Evolutionary conservation across 495 filamentous ascomycete species (phyloP).

Genomic region (Aspergillus avenaceus): DNA sequence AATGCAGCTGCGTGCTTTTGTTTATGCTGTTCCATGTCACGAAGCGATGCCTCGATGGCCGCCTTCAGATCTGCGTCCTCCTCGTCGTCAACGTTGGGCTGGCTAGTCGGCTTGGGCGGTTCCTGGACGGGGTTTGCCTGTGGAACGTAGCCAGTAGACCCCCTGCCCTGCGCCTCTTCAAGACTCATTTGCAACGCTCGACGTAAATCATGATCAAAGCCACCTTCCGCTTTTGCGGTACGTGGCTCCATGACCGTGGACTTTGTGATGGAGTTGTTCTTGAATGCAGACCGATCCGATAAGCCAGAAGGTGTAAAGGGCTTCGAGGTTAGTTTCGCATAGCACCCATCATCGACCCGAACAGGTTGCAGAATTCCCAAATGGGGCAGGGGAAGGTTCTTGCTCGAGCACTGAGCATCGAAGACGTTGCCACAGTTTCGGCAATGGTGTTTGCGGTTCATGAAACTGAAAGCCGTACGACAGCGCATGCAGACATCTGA

Average conservation of each 20-base stretch:
- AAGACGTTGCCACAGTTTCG: constrained; percentile 97
- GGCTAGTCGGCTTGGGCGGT: constrained; percentile 13
- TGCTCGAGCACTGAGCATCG: constrained; percentile 87
- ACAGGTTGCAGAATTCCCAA: constrained; percentile 89
- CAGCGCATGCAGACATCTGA: constrained; percentile 99
- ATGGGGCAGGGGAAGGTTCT: constrained; percentile 82
- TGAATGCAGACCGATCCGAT: constrained; percentile 43
- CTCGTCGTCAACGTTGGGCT: constrained; percentile 28
- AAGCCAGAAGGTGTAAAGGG: constrained; percentile 36
- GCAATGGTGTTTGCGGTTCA: constrained; percentile 96
- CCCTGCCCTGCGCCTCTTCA: constrained; percentile 82
- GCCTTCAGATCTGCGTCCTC: constrained; percentile 94
- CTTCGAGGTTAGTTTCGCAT: constrained; percentile 82
- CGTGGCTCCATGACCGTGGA: constrained; percentile 79
- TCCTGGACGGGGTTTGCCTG: constrained; percentile 48
- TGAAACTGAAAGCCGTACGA: constrained; percentile 91
- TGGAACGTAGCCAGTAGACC: constrained; percentile 63
- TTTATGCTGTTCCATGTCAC: constrained; percentile 98
- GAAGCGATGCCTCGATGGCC: constrained; percentile 92
- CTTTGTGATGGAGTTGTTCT: constrained; percentile 51
- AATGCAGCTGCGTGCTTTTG: constrained; percentile 76
- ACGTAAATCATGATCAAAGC: constrained; percentile 94
- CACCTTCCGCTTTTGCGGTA: constrained; percentile 74
- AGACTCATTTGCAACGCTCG: constrained; percentile 92
- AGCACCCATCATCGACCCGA: constrained; percentile 94